phyloP scores from a whole-genome alignment of 2,329 filamentous ascomycete species.

The Neonectria hederae region DNA sequence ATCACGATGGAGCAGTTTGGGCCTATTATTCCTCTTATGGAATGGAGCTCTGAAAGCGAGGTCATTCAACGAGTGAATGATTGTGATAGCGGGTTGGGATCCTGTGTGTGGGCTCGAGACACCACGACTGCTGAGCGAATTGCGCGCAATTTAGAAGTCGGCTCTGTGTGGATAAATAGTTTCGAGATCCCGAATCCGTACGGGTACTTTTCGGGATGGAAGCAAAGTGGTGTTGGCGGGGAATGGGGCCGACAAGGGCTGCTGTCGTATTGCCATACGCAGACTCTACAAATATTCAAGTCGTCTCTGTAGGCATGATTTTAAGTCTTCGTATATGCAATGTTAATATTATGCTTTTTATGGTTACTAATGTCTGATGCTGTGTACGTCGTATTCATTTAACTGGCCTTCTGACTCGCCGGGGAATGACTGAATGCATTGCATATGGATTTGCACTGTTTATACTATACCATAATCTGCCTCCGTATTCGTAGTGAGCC shows the following conservation, averaged over 20 bases:
- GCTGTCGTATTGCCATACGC: not conserved
- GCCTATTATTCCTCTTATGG: conserved; percentile 69
- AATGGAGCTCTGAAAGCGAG: conserved; percentile 68
- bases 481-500: not conserved
- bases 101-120: conserved; percentile 9
- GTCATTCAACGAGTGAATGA: conserved; percentile 64
- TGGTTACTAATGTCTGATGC: too few relatives aligned
- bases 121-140: not conserved
- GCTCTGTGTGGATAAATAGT: conserved; percentile 12
- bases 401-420: too few relatives aligned
- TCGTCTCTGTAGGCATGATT: too few relatives aligned
- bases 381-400: too few relatives aligned
- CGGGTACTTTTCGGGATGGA: conserved; percentile 12
- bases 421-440: too few relatives aligned
- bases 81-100: conserved; percentile 32
- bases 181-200: conserved; percentile 5
- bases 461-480: not conserved
- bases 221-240: conserved; percentile 13
- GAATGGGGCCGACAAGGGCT: conserved; percentile 12
- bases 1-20: conserved; percentile 61
- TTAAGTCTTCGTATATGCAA: not conserved
- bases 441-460: too few relatives aligned
- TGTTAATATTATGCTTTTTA: too few relatives aligned
- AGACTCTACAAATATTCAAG: conserved; percentile 11
- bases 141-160: not conserved